Evolutionary conservation across 192 early-diverging fungal species (phyloP).

Genomic region (Phlyctochytrium arcticum): DNA sequence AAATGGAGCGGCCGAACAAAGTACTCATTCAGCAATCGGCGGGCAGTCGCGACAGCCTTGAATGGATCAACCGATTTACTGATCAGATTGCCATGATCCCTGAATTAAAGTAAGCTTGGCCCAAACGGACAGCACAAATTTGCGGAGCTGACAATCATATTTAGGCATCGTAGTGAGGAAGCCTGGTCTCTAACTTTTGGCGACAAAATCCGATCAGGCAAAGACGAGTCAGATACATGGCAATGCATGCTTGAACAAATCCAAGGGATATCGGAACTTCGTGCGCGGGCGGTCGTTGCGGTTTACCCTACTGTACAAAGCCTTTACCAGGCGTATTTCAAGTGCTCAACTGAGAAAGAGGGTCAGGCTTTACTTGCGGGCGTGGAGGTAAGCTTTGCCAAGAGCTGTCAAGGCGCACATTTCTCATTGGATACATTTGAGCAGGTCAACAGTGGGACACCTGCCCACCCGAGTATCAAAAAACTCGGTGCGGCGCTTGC

Average conservation of each 20-base stretch:
- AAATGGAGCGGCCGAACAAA: neutral
- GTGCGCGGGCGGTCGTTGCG: conserved; percentile 12
- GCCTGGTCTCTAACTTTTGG: conserved; percentile 21
- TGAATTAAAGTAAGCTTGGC: conserved; percentile 29
- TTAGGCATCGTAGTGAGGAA: conserved; percentile 22
- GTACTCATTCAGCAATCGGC: conserved; percentile 6
- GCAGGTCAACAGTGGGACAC: conserved; percentile 19
- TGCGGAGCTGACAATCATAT: neutral
- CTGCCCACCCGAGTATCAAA: conserved; percentile 2
- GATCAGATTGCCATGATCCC: conserved; percentile 28
- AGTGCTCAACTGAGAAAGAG: neutral
- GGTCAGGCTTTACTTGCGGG: conserved; percentile 12
- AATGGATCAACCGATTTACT: conserved; percentile 24
- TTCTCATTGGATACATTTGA: neutral
- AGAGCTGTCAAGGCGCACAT: neutral
- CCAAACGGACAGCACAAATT: too few species aligned
- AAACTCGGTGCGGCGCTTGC: conserved; percentile 27
- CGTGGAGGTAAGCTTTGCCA: conserved; percentile 2
- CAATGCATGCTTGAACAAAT: conserved; percentile 31
- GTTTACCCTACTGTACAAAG: conserved; percentile 11
- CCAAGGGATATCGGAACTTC: neutral
- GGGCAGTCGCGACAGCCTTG: conserved; percentile 8
- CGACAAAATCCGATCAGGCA: conserved; percentile 31
- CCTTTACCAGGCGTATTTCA: conserved; percentile 11
- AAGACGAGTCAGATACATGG: conserved; percentile 21